Evolutionary conservation across 2,329 filamentous ascomycete genomes (phyloP), one percentile per base, ranked within the genome.

Genomic region (Aspergillus jensenii): DNA sequence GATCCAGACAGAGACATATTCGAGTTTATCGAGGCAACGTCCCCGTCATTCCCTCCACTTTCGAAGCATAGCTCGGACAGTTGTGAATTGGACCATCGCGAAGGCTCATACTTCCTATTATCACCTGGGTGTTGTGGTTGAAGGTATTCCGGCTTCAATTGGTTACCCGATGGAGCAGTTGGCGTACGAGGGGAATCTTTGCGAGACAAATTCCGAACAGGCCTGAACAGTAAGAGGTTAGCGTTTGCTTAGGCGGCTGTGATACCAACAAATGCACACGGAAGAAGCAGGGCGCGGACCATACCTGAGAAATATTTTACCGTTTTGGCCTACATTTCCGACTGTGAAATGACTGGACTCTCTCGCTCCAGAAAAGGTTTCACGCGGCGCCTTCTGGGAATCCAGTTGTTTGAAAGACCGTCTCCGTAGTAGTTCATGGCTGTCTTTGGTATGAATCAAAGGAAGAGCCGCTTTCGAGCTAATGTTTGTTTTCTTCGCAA

Each of bases 291-390:
- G 55, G 54, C 57, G 60, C 55, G 47, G 54, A 62, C 54, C 56
- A 61, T 85, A 93, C 89, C 89, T 90, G 65, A 93, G 73, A 74
- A 91, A 93, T 74, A 93, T 90, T 71, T 87, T 87, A 40, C 90
- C 90, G 75, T 92, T 91, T 71, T 91, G 90, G 23, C 90, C 90
- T 59, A 93, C 90, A 73, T 92, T 93, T 51, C 88, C 86, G 55
- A 93, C 90, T 2, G 89, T 87, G 71, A 93, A 93, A 68, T 90
- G 87, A 55, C 88, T 84, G 49, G 86, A 87, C 70, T 87, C 85
- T 59, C 87, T 82, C 35, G 84, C 82, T 55, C 80, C 85, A 47
- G 86, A 84, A 57, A 81, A 76, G 58, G 83, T 83, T 67, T 90
- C 88, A 52, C 67, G 62, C 11, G 83, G 80, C n/a, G 80, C 76